Conservation (phyloP, 116 monocot genomes). For the Iris pallida region DNA sequence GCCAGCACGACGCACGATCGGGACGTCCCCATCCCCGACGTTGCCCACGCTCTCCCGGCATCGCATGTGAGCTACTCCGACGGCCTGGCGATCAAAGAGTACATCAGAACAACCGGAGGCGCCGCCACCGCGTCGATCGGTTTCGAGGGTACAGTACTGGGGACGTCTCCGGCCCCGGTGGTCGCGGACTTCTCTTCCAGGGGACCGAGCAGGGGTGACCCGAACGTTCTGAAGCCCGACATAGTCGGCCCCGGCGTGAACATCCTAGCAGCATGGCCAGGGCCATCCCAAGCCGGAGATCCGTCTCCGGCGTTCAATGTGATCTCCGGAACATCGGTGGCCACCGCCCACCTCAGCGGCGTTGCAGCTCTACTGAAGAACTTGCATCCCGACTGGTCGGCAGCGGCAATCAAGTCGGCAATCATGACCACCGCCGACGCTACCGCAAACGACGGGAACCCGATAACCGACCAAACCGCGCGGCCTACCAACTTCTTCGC, state of each 20-base stretch:
- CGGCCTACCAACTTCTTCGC: conserved; percentile 8
- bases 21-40: conserved; percentile 1
- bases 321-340: conserved; percentile 26
- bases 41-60: conserved; percentile 14
- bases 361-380: conserved; percentile 29
- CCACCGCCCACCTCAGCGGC: conserved; percentile 30
- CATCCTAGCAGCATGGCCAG: conserved; percentile 16
- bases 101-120: conserved; percentile 1
- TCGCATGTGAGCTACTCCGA: conserved; percentile 17
- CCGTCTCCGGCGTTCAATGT: conserved; percentile 5
- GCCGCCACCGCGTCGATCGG: conserved; percentile 1
- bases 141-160: conserved; percentile 9
- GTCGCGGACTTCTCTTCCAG: conserved; percentile 21
- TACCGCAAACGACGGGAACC: conserved; percentile 1
- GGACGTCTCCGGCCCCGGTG: not conserved
- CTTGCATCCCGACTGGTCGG: conserved; percentile 22
- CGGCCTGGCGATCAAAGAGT: conserved; percentile 16
- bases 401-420: conserved; percentile 28
- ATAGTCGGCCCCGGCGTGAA: conserved; percentile 28
- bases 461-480: conserved; percentile 6
- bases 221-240: conserved; percentile 29
- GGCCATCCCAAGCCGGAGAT: no score
- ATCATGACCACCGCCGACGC: conserved; percentile 23
- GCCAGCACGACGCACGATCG: not conserved
- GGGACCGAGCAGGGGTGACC: conserved; percentile 13